Conservation (phyloP, 2,329 filamentous ascomycete genomes). For the Scortechinia acanthostroma region DNA sequence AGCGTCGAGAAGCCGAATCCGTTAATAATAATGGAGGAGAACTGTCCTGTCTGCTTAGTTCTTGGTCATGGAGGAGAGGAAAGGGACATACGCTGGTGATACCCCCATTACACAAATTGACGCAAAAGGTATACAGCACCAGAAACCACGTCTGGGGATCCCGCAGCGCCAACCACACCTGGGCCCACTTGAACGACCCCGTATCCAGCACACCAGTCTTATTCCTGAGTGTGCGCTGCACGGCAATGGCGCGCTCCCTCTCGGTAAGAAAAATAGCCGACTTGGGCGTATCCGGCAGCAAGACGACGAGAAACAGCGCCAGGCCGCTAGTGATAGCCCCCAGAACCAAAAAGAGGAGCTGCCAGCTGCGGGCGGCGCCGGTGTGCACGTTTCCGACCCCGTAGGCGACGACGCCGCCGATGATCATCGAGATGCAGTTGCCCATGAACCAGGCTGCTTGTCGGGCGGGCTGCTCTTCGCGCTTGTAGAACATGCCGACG, state of each 20-base stretch:
- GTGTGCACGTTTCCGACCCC: constrained; percentile 12
- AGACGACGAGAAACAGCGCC: constrained; percentile 10
- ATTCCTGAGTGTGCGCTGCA: background rate
- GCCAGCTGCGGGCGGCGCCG: constrained; percentile 12
- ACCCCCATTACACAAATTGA: constrained; percentile 21
- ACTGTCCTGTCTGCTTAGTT: constrained; percentile 8
- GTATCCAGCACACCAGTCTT: constrained; percentile 1
- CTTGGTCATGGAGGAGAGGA: background rate
- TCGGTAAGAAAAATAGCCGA: constrained; percentile 1
- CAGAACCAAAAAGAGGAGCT: constrained; percentile 18
- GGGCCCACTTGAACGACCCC: constrained; percentile 3
- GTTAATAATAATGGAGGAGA: constrained; percentile 17
- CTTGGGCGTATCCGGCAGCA: constrained; percentile 11
- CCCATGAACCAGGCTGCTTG: constrained; percentile 3
- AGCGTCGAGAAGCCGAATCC: background rate
- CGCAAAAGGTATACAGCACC: constrained; percentile 18
- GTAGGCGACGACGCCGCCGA: constrained; percentile 4
- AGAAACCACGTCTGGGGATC: constrained; percentile 15
- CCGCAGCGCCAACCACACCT: constrained; percentile 7
- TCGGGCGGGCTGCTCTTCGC: constrained; percentile 2
- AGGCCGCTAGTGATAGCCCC: constrained; percentile 16
- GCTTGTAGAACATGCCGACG: constrained; percentile 10
- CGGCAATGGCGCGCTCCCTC: background rate
- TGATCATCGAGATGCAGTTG: constrained; percentile 1
- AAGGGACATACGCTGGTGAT: constrained; percentile 14